A percentile compares a stretch with the other conserved stretches of the same genome.
Evolutionary conservation across 208 protist species (phyloP).

Genomic region (Acanthamoeba castellanii): DNA sequence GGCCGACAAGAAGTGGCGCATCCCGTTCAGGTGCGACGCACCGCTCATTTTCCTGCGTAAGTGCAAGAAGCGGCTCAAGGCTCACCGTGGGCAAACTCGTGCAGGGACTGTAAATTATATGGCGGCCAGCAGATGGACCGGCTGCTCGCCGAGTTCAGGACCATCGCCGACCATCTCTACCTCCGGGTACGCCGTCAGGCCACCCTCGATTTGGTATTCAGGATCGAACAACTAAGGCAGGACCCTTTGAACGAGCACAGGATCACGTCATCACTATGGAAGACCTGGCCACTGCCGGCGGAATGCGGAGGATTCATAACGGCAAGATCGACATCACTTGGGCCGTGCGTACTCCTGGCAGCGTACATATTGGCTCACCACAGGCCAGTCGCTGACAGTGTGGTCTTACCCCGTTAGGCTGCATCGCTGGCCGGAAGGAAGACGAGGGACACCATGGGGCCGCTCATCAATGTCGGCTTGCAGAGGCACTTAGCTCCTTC

Average conservation of each 20-base stretch:
- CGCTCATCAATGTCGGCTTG: slow-evolving; percentile 16
- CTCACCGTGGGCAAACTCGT: no score
- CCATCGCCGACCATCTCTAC: slow-evolving; percentile 52
- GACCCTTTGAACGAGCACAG: background rate
- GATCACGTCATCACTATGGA: slow-evolving; percentile 57
- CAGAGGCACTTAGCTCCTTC: slow-evolving; percentile 1
- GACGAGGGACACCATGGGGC: slow-evolving; percentile 17
- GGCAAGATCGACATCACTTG: slow-evolving; percentile 50
- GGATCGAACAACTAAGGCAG: no score
- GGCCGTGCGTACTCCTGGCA: background rate
- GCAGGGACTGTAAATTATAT: slow-evolving; percentile 54
- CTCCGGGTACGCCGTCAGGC: background rate
- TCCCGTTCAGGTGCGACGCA: slow-evolving; percentile 39
- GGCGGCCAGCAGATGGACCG: slow-evolving; percentile 62
- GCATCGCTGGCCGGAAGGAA: background rate
- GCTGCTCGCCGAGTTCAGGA: slow-evolving; percentile 27
- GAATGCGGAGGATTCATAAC: slow-evolving; percentile 5
- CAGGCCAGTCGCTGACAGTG: background rate
- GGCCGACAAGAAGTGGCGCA: background rate
- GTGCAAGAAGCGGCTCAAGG: background rate
- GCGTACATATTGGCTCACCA: background rate
- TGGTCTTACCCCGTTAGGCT: background rate
- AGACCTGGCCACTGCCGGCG: slow-evolving; percentile 37
- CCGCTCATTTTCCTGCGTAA: background rate
- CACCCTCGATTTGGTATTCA: background rate